Percentiles rank a stretch among this genome's conserved stretches.
These are phyloP conservation scores for Fusarium luffae DNA, from an alignment of 2,329 filamentous ascomycete species.

Conservation along the genomic window DNA sequence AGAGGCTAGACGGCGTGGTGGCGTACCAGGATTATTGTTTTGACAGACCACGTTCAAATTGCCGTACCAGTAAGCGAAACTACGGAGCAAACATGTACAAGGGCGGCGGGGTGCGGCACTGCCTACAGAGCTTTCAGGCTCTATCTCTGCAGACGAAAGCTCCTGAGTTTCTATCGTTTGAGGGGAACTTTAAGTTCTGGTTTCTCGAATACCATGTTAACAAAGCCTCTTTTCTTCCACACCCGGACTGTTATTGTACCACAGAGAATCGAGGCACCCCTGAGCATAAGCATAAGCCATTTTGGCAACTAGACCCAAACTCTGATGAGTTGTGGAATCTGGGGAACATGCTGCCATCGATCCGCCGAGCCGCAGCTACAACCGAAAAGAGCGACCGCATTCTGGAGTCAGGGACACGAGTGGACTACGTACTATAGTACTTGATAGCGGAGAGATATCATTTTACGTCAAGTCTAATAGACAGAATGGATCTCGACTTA, in stretches of 20 bases:
- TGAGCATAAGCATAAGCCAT: constrained; percentile 15
- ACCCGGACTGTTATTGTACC: constrained; percentile 26
- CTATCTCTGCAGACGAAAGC: constrained; percentile 7
- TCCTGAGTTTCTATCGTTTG: constrained; percentile 28
- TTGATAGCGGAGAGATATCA: neutral
- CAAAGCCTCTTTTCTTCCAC: constrained; percentile 32
- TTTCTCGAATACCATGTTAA: constrained; percentile 35
- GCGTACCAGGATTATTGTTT: constrained; percentile 29
- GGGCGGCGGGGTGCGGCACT: neutral
- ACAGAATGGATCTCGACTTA: constrained; percentile 30
- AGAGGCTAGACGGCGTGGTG: constrained; percentile 27
- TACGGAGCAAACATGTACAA: constrained; percentile 7
- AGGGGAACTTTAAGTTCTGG: constrained; percentile 10
- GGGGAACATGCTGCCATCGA: constrained; percentile 39
- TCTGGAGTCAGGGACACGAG: constrained; percentile 7
- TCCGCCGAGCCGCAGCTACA: constrained; percentile 29
- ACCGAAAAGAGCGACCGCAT: constrained; percentile 2
- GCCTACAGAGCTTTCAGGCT: constrained; percentile 21
- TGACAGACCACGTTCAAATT: constrained; percentile 8
- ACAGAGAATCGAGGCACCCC: constrained; percentile 29
- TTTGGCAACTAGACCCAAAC: constrained; percentile 21
- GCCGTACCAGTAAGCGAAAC: constrained; percentile 16
- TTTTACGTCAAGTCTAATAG: constrained; percentile 12
- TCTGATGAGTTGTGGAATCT: constrained; percentile 34
- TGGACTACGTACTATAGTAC: neutral